phyloP scores from a whole-genome alignment of 106 monocot genomes.

The Triglochin maritima region DNA sequence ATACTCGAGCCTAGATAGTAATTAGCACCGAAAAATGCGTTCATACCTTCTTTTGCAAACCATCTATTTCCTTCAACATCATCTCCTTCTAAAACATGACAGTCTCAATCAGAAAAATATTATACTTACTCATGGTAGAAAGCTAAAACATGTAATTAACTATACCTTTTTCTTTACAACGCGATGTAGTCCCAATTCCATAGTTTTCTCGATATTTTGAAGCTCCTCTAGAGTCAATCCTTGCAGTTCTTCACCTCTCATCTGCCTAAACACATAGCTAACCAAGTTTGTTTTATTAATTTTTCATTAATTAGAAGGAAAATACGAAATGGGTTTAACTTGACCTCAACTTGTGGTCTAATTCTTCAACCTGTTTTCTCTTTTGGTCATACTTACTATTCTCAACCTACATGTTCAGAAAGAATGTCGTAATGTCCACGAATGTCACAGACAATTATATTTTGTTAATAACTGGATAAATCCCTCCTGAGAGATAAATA shows the following conservation, averaged over 20 bases:
- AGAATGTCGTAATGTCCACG: no score
- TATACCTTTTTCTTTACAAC: conserved; percentile 45
- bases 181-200: conserved; percentile 34
- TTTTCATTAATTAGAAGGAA: background rate
- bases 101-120: background rate
- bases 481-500: no score
- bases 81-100: conserved; percentile 18
- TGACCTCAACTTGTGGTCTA: background rate
- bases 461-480: no score
- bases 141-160: background rate
- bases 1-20: background rate
- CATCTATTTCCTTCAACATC: conserved; percentile 38
- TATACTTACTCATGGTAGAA: background rate
- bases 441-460: no score
- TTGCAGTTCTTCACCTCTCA: conserved; percentile 68
- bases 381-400: background rate
- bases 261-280: conserved; percentile 23
- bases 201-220: conserved; percentile 44
- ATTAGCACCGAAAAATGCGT: background rate
- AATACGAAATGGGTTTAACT: background rate
- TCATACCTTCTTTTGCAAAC: conserved; percentile 38
- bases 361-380: background rate
- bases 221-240: conserved; percentile 49
- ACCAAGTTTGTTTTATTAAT: background rate
- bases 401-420: background rate